These are phyloP conservation scores for Lepidium sativum DNA, from an alignment of 345 rosid species.

Conservation along the genomic window DNA sequence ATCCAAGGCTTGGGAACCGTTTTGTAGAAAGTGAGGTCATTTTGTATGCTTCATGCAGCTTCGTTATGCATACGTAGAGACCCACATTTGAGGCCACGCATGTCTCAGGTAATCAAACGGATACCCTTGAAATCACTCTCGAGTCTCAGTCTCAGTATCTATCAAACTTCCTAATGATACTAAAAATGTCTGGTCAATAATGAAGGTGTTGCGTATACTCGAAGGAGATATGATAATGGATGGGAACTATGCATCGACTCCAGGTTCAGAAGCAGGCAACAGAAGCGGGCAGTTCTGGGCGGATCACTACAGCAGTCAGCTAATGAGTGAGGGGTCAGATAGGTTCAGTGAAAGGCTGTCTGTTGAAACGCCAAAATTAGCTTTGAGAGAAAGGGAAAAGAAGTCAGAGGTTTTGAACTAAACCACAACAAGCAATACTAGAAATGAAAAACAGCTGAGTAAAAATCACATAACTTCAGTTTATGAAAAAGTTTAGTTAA, in stretches of 20 bases:
- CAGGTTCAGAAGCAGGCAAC: conserved; percentile 73
- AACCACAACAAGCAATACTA: conserved; percentile 19
- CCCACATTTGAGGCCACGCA: conserved; percentile 88
- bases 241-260: conserved; percentile 52
- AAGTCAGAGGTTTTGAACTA: conserved; percentile 28
- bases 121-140: background rate
- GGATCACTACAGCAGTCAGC: conserved; percentile 50
- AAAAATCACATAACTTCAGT: background rate
- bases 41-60: conserved; percentile 98
- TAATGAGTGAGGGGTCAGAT: conserved; percentile 43
- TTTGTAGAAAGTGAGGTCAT: conserved; percentile 74
- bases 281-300: conserved; percentile 71
- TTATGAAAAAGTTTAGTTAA: conserved; percentile 12
- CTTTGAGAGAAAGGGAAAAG: conserved; percentile 38
- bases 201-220: conserved; percentile 81
- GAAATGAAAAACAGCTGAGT: background rate
- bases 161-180: conserved; percentile 1
- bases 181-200: conserved; percentile 4
- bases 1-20: conserved; percentile 51
- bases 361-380: conserved; percentile 34
- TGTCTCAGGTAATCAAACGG: conserved; percentile 77
- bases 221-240: conserved; percentile 91
- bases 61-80: conserved; percentile 78
- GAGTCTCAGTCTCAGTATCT: background rate
- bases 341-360: conserved; percentile 57